Conservation (phyloP, 352 stramenopile genomes). For the Globisporangium mamillatum region DNA sequence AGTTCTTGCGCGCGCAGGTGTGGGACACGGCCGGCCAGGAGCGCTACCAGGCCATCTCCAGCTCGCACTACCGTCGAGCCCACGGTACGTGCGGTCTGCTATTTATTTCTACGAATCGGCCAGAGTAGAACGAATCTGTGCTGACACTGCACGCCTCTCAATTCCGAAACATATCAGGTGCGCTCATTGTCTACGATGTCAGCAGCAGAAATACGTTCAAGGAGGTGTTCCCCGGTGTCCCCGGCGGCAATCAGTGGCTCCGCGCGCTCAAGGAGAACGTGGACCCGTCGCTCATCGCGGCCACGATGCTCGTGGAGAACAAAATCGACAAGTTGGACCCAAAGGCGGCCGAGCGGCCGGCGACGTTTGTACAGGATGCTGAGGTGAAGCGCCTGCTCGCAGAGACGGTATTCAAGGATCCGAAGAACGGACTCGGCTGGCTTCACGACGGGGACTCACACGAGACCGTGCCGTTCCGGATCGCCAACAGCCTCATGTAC, state of each 20-base stretch:
- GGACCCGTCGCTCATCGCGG: constrained; percentile 48
- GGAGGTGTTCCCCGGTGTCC: constrained; percentile 50
- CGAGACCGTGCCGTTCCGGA: constrained; percentile 46
- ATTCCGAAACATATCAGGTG: constrained; percentile 26
- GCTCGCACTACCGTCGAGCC: constrained; percentile 62
- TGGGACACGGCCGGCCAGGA: constrained; percentile 75
- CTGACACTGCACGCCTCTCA: neutral
- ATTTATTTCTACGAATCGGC: neutral
- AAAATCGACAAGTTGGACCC: constrained; percentile 56
- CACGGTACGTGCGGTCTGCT: constrained; percentile 30
- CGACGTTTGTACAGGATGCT: constrained; percentile 43
- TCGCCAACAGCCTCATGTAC: constrained; percentile 71
- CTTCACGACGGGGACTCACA: constrained; percentile 40
- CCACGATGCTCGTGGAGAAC: constrained; percentile 73
- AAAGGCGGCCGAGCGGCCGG: constrained; percentile 31
- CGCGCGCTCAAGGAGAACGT: constrained; percentile 61
- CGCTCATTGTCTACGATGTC: constrained; percentile 69
- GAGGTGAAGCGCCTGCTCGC: constrained; percentile 45
- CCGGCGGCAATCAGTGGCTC: constrained; percentile 55
- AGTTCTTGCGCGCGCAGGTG: constrained; percentile 65
- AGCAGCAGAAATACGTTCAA: constrained; percentile 64
- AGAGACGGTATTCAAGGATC: constrained; percentile 53
- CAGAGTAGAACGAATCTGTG: neutral
- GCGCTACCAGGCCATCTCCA: constrained; percentile 70
- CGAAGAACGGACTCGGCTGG: constrained; percentile 42